These are phyloP conservation scores for Rubia balearica DNA, from an alignment of 305 asterid species.

Conservation along the genomic window DNA sequence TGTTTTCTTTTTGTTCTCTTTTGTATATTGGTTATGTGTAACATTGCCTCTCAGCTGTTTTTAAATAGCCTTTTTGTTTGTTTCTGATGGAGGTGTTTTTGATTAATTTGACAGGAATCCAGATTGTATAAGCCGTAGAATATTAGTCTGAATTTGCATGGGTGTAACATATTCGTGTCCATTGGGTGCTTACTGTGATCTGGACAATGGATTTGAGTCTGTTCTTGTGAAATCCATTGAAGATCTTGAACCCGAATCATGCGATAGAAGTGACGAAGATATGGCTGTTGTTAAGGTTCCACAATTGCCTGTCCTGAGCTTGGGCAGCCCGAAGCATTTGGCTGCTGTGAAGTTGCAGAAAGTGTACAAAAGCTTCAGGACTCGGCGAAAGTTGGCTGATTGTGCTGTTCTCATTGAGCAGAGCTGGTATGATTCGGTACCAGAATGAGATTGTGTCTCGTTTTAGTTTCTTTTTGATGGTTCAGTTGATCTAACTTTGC, in stretches of 20 bases:
- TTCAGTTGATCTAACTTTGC: not conserved
- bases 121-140: slow-evolving; percentile 29
- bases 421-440: slow-evolving; percentile 39
- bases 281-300: slow-evolving; percentile 10
- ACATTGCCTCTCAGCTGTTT: slow-evolving; percentile 14
- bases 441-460: not conserved
- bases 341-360: slow-evolving; percentile 83
- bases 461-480: not conserved
- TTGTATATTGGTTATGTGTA: not conserved
- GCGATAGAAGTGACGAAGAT: not conserved
- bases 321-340: slow-evolving; percentile 33
- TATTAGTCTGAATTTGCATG: slow-evolving; percentile 49
- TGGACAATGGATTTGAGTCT: slow-evolving; percentile 45
- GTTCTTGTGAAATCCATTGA: slow-evolving; percentile 32
- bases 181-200: slow-evolving; percentile 38
- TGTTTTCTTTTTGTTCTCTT: not conserved
- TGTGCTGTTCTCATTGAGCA: slow-evolving; percentile 82
- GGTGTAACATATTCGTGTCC: slow-evolving; percentile 67
- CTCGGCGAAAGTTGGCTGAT: slow-evolving; percentile 78
- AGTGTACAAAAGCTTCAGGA: slow-evolving; percentile 78
- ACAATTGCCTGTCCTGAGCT: slow-evolving; percentile 15
- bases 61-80: not conserved
- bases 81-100: not conserved
- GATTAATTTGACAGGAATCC: slow-evolving; percentile 26
- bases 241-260: slow-evolving; percentile 20